Evolutionary conservation across 208 protist genomes (phyloP).

Genomic region (Zelonia costaricensis): DNA sequence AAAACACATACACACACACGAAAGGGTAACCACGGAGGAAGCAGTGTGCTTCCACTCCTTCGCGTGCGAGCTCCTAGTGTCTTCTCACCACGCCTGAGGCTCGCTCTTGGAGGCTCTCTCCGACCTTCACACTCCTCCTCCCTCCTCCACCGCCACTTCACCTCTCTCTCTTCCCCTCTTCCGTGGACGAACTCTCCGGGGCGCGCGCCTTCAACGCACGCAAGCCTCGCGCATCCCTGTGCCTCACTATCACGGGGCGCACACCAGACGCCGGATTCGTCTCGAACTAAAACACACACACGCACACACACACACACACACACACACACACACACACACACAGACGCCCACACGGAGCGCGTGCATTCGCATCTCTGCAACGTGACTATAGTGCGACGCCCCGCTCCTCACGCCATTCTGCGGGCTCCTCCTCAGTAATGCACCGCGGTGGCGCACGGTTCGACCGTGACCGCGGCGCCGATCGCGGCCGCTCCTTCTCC

Average conservation of each 20-base stretch:
- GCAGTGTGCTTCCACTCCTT: too few species aligned
- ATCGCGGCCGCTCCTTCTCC: constrained; percentile 17
- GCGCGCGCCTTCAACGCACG: not conserved
- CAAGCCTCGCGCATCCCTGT: not conserved
- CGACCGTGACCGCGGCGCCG: not conserved
- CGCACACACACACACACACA: not conserved
- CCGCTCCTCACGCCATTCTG: not conserved
- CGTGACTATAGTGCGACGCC: not conserved
- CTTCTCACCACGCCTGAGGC: too few species aligned
- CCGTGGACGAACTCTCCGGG: too few species aligned
- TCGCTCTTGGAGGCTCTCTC: too few species aligned
- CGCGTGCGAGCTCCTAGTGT: too few species aligned
- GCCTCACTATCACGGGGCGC: too few species aligned
- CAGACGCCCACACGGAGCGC: not conserved
- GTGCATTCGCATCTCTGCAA: not conserved
- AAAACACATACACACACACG: too few species aligned
- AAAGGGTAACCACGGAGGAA: too few species aligned
- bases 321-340: not conserved
- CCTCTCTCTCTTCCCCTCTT: too few species aligned
- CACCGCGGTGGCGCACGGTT: not conserved
- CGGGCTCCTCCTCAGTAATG: not conserved
- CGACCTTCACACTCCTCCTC: too few species aligned
- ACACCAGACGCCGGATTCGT: too few species aligned
- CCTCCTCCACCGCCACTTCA: too few species aligned
- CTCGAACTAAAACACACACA: not conserved